Evolutionary conservation across 768 basidiomycete species (phyloP).

Genomic region (Kwoniella pini): DNA sequence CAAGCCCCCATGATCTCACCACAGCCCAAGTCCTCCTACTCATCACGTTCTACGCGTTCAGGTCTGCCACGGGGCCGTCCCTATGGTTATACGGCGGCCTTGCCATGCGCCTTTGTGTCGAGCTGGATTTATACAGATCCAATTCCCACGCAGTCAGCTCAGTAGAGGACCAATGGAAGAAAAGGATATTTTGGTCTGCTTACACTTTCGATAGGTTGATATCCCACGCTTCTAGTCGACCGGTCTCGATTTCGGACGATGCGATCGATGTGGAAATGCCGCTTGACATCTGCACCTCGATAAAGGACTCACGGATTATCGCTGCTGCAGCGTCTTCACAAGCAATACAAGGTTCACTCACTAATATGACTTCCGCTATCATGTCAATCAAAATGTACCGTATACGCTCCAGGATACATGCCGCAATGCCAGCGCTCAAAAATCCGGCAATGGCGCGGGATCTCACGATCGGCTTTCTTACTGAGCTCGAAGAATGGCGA

Average conservation of each 20-base stretch:
- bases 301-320: slow-evolving; percentile 1
- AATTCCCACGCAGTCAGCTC: background rate
- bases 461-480: slow-evolving; percentile 15
- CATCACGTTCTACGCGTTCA: slow-evolving; percentile 8
- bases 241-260: slow-evolving; percentile 24
- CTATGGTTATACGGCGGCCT: slow-evolving; percentile 8
- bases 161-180: slow-evolving; percentile 14
- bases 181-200: slow-evolving; percentile 32
- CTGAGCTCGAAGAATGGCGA: slow-evolving; percentile 24
- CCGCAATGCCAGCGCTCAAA: slow-evolving; percentile 14
- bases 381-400: slow-evolving; percentile 16
- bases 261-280: slow-evolving; percentile 37
- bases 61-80: slow-evolving; percentile 5
- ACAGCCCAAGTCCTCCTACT: slow-evolving; percentile 7
- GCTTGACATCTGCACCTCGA: slow-evolving; percentile 17
- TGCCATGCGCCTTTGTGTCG: slow-evolving; percentile 15
- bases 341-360: background rate
- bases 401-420: slow-evolving; percentile 19
- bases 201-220: slow-evolving; percentile 32
- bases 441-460: slow-evolving; percentile 4
- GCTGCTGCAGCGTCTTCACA: background rate
- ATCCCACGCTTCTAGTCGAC: slow-evolving; percentile 26
- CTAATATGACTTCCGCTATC: slow-evolving; percentile 21
- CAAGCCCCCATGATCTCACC: slow-evolving; percentile 5
- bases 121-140: background rate